Percentiles rank a stretch among this genome's conserved stretches.
phyloP scores from a whole-genome alignment of 2,329 filamentous ascomycete species.

The Simplicillium sp. region DNA sequence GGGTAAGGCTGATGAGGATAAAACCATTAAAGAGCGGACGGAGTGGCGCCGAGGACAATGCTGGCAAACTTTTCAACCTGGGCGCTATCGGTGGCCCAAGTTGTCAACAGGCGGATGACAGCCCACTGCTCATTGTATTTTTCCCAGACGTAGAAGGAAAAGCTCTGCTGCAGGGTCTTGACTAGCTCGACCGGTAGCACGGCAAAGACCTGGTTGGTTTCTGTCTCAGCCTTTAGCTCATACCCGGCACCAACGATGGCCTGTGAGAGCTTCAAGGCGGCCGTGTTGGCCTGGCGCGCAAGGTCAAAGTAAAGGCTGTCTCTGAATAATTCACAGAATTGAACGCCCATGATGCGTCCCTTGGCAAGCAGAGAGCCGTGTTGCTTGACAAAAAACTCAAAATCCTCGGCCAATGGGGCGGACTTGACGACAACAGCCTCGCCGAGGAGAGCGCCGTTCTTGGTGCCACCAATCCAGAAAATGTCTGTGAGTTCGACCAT shows the following conservation, averaged over 20 bases:
- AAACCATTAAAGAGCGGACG: too few species aligned
- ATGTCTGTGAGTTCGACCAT: constrained; percentile 38
- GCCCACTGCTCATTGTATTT: constrained; percentile 25
- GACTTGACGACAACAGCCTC: constrained; percentile 40
- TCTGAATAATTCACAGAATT: constrained; percentile 39
- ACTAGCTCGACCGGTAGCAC: constrained; percentile 28
- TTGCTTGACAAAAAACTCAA: constrained; percentile 41
- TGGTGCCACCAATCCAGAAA: constrained; percentile 46
- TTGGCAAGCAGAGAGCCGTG: constrained; percentile 40
- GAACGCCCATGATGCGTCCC: constrained; percentile 35
- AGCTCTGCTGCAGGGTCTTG: constrained; percentile 27
- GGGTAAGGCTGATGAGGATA: too few species aligned
- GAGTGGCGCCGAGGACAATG: constrained; percentile 9
- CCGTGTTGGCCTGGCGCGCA: constrained; percentile 31
- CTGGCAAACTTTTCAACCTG: constrained; percentile 29
- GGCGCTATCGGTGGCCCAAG: constrained; percentile 35
- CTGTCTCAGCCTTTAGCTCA: constrained; percentile 29
- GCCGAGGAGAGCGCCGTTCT: constrained; percentile 39
- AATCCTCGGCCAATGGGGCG: constrained; percentile 29
- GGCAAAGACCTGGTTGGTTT: constrained; percentile 43
- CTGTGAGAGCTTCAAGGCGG: constrained; percentile 31
- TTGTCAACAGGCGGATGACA: constrained; percentile 36
- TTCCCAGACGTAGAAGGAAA: constrained; percentile 39
- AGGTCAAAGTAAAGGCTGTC: constrained; percentile 35
- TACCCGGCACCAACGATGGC: constrained; percentile 33